These are phyloP conservation scores for Xylariaceae sp. DNA, from an alignment of 2,329 filamentous ascomycete species.

Conservation along the genomic window DNA sequence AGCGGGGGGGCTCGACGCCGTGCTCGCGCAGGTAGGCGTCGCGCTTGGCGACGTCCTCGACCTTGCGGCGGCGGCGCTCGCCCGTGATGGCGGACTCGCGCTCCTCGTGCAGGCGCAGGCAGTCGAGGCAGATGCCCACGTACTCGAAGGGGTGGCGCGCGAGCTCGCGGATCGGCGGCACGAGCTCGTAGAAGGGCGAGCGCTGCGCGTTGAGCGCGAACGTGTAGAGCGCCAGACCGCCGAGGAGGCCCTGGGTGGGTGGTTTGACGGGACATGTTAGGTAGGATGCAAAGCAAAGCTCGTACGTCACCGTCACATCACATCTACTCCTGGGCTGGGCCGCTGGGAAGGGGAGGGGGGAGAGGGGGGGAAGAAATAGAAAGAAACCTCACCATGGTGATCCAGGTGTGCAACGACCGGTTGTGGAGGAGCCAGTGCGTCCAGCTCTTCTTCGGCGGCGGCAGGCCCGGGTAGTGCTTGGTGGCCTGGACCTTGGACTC, in stretches of 20 bases:
- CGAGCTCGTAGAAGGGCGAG: conserved; percentile 71
- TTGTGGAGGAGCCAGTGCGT: conserved; percentile 80
- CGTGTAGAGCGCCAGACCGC: conserved; percentile 62
- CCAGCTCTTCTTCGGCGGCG: conserved; percentile 75
- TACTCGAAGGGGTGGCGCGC: conserved; percentile 63
- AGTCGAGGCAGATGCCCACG: conserved; percentile 56
- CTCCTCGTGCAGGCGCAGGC: conserved; percentile 68
- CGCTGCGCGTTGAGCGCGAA: conserved; percentile 73
- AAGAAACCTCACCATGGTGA: conserved; percentile 65
- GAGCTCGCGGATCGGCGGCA: conserved; percentile 64
- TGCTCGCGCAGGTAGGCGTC: conserved; percentile 79
- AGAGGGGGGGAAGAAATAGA: too few relatives aligned
- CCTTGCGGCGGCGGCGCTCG: conserved; percentile 63
- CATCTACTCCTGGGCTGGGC: background rate
- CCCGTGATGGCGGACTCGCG: conserved; percentile 61
- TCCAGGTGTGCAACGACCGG: conserved; percentile 66
- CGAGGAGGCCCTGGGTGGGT: conserved; percentile 51
- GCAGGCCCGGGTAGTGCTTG: conserved; percentile 80
- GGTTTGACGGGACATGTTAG: conserved; percentile 2
- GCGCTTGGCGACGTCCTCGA: conserved; percentile 85
- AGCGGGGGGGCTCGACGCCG: conserved; percentile 57
- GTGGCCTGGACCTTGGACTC: conserved; percentile 59
- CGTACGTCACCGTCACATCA: too few relatives aligned
- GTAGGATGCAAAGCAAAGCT: background rate
- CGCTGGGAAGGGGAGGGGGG: background rate